Evolutionary conservation across 176 grass and related monocot genomes (phyloP), one percentile per base, ranked within the genome.

Genomic region (Alopecurus myosuroides): DNA sequence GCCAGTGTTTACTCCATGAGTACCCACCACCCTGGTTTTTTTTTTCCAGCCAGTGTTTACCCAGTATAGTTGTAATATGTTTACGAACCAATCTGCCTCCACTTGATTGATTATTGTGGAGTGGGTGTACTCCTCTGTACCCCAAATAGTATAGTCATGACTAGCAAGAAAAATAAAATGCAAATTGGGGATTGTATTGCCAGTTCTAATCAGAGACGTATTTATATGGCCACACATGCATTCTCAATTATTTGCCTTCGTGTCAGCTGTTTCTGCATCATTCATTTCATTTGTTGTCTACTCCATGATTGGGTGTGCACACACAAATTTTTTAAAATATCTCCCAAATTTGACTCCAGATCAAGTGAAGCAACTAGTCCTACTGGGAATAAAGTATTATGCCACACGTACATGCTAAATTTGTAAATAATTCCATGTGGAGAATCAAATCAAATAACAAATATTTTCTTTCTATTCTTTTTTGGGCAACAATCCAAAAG

Each of bases 211-310:
- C 4, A 20, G 3, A 49, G 26, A 11, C 7, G 22, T 33, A 45
- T 57, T 42, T 26, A 58, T 31, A 19, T 75, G 84, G 33, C 77
- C 28, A 37, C 64, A 58, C 66, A 64, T 83, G 79, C 84, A 35
- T 46, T 57, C 65, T 86, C 79, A 82, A 77, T 82, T 57, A 86
- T 88, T 70, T 71, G 52, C 15, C 11, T 36, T 36, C 12, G 14
- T 25, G 25, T 23, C 77, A 70, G 35, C 41, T 66, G 4, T 53
- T 70, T 78, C 53, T 72, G 46, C 15, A 37, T 3, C 37, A 46
- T 11, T 75, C 11, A 15, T 3, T 11, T 75, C 11, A 15, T 3
- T 29, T 53, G 28, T 65, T 78, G 44, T 53, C 62, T 58, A 8
- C 77, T 66, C 45, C 74, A 74, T 89, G 82, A 80, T 67, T 80